Conservation (phyloP, 2,329 filamentous ascomycete species). For the Incumbomyces delicatus region DNA sequence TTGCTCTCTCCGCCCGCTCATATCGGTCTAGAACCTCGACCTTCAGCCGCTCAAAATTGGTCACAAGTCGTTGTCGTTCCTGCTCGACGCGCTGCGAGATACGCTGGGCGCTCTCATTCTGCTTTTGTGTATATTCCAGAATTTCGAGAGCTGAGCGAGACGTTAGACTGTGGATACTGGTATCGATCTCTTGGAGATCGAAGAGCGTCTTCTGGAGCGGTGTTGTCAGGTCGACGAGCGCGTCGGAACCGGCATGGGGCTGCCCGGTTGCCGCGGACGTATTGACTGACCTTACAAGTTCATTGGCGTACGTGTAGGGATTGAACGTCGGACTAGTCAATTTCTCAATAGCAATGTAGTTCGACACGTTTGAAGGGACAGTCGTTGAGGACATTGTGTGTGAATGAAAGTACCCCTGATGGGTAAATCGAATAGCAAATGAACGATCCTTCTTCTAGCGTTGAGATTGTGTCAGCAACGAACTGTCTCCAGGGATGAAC, state of each 20-base stretch:
- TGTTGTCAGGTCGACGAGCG: constrained; percentile 83
- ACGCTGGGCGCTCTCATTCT: constrained; percentile 60
- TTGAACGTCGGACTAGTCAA: constrained; percentile 79
- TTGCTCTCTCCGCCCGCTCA: constrained; percentile 74
- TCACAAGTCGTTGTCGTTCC: constrained; percentile 69
- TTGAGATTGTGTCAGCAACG: too few species aligned
- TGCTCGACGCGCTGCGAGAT: constrained; percentile 69
- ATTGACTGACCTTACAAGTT: constrained; percentile 79
- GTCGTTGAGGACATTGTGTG: neutral
- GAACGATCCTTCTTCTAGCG: too few species aligned
- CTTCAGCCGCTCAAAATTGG: constrained; percentile 76
- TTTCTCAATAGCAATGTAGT: constrained; percentile 88
- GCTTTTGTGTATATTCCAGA: constrained; percentile 64
- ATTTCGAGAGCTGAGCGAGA: constrained; percentile 75
- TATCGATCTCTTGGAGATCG: constrained; percentile 93
- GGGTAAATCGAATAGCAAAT: too few species aligned
- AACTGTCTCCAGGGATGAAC: too few species aligned
- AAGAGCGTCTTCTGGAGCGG: constrained; percentile 89
- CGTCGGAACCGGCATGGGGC: constrained; percentile 50
- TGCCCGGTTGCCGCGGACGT: constrained; percentile 46
- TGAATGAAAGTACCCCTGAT: too few species aligned
- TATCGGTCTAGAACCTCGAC: constrained; percentile 79
- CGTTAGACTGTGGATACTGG: constrained; percentile 82
- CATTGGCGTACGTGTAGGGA: constrained; percentile 73
- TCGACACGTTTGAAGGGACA: constrained; percentile 7